Conservation (phyloP, 2,329 filamentous ascomycete species). For the Exserohilum rostratum region DNA sequence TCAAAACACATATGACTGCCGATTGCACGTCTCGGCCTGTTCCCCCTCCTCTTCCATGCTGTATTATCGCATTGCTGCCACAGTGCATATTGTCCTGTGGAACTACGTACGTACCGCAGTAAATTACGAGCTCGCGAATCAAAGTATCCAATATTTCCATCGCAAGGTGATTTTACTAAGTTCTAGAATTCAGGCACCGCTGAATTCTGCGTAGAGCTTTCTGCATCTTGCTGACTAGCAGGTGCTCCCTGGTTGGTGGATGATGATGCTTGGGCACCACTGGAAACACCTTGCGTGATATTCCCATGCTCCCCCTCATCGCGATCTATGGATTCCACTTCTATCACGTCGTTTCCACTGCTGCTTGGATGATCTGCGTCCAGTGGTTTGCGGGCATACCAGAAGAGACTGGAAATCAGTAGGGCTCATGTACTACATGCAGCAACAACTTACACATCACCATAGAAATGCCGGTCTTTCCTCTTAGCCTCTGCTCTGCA, state of each 20-base stretch:
- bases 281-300: not conserved
- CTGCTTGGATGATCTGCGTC: conserved; percentile 2
- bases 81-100: too few species aligned
- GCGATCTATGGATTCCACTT: conserved; percentile 30
- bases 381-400: conserved; percentile 31
- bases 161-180: too few species aligned
- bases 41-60: too few species aligned
- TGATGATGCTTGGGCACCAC: not conserved
- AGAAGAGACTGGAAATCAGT: conserved; percentile 30
- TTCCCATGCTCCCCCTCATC: conserved; percentile 25
- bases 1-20: too few species aligned
- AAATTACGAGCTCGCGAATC: too few species aligned
- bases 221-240: too few species aligned
- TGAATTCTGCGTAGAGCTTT: too few species aligned
- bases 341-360: conserved; percentile 16
- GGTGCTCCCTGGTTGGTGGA: not conserved
- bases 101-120: too few species aligned
- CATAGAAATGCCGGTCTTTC: conserved; percentile 36
- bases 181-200: too few species aligned
- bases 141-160: too few species aligned
- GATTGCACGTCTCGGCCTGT: too few species aligned
- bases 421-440: fast-evolving
- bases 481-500: conserved; percentile 35
- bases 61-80: too few species aligned
- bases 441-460: conserved; percentile 27